phyloP scores from a whole-genome alignment of 805 yeast species.

The Candida cerambycidarum region DNA sequence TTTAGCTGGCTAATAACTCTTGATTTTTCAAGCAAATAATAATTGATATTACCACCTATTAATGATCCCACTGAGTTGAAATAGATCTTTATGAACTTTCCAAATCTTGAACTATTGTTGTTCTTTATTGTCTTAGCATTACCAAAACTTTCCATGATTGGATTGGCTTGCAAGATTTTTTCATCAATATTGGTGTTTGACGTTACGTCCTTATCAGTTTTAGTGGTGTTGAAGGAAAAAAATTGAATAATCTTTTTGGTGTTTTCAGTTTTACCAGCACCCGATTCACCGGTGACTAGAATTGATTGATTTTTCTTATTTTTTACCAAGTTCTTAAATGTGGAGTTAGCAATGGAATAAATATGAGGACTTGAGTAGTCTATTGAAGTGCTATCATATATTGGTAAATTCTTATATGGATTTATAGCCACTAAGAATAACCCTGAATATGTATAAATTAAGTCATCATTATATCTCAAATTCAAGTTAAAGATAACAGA shows the following conservation, averaged over 20 bases:
- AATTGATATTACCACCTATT: constrained; percentile 88
- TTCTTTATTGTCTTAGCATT: constrained; percentile 94
- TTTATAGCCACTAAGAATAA: constrained; percentile 92
- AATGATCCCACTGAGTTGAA: constrained; percentile 61
- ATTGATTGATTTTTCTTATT: constrained; percentile 82
- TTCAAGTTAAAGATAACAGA: constrained; percentile 86
- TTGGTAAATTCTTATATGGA: constrained; percentile 76
- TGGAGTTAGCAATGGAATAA: constrained; percentile 79
- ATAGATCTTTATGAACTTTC: constrained; percentile 89
- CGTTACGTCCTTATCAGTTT: neutral
- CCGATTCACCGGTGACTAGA: constrained; percentile 97
- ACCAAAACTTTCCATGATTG: constrained; percentile 94
- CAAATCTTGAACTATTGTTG: constrained; percentile 93
- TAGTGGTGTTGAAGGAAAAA: constrained; percentile 52
- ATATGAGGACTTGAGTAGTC: constrained; percentile 68
- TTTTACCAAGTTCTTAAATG: constrained; percentile 70
- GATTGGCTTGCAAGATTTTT: constrained; percentile 90
- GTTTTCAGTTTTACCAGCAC: constrained; percentile 98
- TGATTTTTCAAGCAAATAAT: constrained; percentile 91
- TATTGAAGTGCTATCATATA: constrained; percentile 61
- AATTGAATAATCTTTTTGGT: constrained; percentile 94
- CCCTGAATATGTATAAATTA: constrained; percentile 93
- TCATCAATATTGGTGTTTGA: constrained; percentile 54
- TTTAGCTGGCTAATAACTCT: constrained; percentile 77
- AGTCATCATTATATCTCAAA: constrained; percentile 71